Evolutionary conservation across 805 yeast genomes (phyloP).

Genomic region (Pichia insulana): DNA sequence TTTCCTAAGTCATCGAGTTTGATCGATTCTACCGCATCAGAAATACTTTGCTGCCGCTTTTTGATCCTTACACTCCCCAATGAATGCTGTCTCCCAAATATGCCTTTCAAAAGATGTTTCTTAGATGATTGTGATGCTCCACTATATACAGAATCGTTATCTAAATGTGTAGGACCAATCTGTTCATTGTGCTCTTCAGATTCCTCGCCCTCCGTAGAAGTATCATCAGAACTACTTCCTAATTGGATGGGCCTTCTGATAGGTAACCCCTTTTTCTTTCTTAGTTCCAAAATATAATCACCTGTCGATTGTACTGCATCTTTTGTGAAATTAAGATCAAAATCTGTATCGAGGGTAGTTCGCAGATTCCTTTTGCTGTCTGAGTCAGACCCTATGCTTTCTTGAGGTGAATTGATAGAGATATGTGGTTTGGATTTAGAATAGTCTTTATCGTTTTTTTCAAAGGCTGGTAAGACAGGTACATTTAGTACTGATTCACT

Average conservation of each 20-base stretch:
- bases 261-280: slow-evolving; percentile 3
- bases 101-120: background rate
- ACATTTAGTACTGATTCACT: slow-evolving; percentile 17
- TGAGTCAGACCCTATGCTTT: background rate
- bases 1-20: too few species aligned
- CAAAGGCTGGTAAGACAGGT: slow-evolving; percentile 23
- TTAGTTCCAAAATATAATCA: slow-evolving; percentile 3
- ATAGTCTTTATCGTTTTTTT: background rate
- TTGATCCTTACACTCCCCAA: background rate
- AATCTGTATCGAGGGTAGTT: slow-evolving; percentile 25
- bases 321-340: slow-evolving; percentile 23
- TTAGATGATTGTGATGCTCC: background rate
- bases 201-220: slow-evolving; percentile 18
- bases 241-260: slow-evolving; percentile 14
- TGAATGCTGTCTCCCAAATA: background rate
- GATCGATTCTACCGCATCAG: background rate
- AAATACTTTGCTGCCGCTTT: too few species aligned
- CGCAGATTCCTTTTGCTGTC: background rate
- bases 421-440: background rate
- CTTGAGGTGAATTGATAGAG: background rate
- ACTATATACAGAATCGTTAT: background rate
- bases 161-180: background rate
- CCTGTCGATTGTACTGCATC: slow-evolving; percentile 13
- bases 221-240: slow-evolving; percentile 16
- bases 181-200: slow-evolving; percentile 2